These are phyloP conservation scores for Leccinum subgranulosum DNA, from an alignment of 768 basidiomycete species.

Conservation along the genomic window DNA sequence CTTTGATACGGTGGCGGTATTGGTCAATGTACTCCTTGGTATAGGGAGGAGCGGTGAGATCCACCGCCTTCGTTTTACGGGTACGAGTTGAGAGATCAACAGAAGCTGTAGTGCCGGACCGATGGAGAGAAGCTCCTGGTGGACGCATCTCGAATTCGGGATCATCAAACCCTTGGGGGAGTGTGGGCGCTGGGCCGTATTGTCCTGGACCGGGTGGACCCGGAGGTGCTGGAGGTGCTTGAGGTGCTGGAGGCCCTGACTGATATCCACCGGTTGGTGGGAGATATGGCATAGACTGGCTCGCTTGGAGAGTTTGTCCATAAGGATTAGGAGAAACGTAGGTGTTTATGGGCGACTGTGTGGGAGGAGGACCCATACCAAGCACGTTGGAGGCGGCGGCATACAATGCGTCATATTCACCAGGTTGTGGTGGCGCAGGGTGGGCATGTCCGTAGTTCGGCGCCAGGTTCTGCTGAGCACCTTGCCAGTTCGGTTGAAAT, in stretches of 20 bases:
- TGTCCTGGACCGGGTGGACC: slow-evolving; percentile 10
- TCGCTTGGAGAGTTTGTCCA: slow-evolving; percentile 22
- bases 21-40: slow-evolving; percentile 97
- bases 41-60: slow-evolving; percentile 79
- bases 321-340: slow-evolving; percentile 25
- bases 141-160: slow-evolving; percentile 55
- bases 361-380: slow-evolving; percentile 64
- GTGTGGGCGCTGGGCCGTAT: slow-evolving; percentile 24
- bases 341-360: slow-evolving; percentile 16
- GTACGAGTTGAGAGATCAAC: slow-evolving; percentile 57
- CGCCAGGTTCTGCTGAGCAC: slow-evolving; percentile 21
- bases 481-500: slow-evolving; percentile 28
- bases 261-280: slow-evolving; percentile 28
- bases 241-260: slow-evolving; percentile 9
- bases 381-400: slow-evolving; percentile 78
- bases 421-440: slow-evolving; percentile 27
- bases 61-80: slow-evolving; percentile 75
- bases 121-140: slow-evolving; percentile 44
- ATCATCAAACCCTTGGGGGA: slow-evolving; percentile 33
- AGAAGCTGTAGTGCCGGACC: slow-evolving; percentile 56
- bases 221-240: slow-evolving; percentile 13
- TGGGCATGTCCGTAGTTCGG: slow-evolving; percentile 19
- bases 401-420: slow-evolving; percentile 59
- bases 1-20: slow-evolving; percentile 95
- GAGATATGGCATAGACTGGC: slow-evolving; percentile 33